A percentile compares a stretch with the other conserved stretches of the same genome.
phyloP scores from a whole-genome alignment of 441 rosid genomes.

The Gossypium lobatum region DNA sequence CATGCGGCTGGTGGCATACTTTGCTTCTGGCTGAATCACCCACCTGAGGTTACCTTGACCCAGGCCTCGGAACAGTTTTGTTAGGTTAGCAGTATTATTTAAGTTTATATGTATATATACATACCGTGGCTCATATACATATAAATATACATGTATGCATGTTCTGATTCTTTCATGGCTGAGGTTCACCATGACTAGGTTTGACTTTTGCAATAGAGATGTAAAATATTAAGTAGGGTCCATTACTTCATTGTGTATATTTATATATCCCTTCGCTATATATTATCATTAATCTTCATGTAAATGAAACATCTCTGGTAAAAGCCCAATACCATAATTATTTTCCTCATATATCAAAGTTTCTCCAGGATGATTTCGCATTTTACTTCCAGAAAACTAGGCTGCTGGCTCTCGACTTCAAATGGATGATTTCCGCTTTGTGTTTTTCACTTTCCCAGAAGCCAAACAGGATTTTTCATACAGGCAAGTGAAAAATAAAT shows the following conservation, averaged over 20 bases:
- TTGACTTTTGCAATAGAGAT: background rate
- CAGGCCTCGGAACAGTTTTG: constrained; percentile 44
- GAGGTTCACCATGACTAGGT: constrained; percentile 14
- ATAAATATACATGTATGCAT: constrained; percentile 19
- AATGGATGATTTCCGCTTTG: background rate
- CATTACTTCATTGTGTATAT: constrained; percentile 14
- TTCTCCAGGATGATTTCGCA: background rate
- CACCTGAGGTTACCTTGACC: constrained; percentile 39
- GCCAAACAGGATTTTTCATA: background rate
- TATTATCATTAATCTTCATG: background rate
- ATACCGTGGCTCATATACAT: constrained; percentile 20
- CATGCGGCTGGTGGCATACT: constrained; percentile 99
- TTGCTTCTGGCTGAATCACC: constrained; percentile 62
- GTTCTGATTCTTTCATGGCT: constrained; percentile 27
- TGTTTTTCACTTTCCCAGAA: background rate
- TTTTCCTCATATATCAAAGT: constrained; percentile 1
- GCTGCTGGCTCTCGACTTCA: background rate
- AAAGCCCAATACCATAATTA: background rate
- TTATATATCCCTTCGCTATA: background rate
- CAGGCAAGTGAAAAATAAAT: background rate
- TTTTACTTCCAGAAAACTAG: background rate
- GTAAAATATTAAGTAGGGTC: constrained; percentile 16
- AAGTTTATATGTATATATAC: constrained; percentile 20
- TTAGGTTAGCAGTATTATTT: constrained; percentile 34
- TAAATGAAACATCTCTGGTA: too few relatives aligned